Evolutionary conservation across 2,329 filamentous ascomycete genomes (phyloP).

Genomic region (Xylariaceae sp.): DNA sequence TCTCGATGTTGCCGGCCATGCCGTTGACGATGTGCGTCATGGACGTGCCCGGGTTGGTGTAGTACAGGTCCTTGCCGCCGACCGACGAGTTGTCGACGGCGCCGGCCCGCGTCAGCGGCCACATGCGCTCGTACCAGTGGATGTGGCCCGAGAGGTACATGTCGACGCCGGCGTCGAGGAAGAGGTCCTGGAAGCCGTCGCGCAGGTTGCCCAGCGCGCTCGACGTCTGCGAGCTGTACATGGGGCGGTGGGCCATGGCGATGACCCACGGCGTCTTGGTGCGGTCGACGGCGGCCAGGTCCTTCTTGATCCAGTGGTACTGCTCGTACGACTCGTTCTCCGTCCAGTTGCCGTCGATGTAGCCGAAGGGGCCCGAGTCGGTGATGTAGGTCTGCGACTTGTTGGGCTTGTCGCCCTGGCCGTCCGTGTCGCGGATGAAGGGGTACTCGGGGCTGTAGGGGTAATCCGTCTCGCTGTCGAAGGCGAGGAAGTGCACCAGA

Average conservation of each 20-base stretch:
- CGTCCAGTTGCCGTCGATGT: neutral
- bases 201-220: neutral
- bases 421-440: neutral
- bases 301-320: neutral
- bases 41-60: neutral
- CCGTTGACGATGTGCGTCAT: neutral
- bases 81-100: neutral
- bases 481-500: neutral
- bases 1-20: neutral
- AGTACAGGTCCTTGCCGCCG: neutral
- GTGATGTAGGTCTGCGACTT: neutral
- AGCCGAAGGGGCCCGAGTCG: slow-evolving; percentile 1
- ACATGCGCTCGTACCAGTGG: neutral
- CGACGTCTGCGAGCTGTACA: neutral
- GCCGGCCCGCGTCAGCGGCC: neutral
- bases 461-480: slow-evolving; percentile 1
- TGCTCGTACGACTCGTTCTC: neutral
- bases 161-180: neutral
- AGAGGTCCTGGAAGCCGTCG: neutral
- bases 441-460: neutral
- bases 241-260: neutral
- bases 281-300: neutral
- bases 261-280: neutral
- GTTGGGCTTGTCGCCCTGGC: neutral
- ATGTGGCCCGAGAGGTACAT: neutral